Evolutionary conservation across 2,329 filamentous ascomycete genomes (phyloP), one percentile per base, ranked within the genome.

Genomic region (Fusarium penzigii): DNA sequence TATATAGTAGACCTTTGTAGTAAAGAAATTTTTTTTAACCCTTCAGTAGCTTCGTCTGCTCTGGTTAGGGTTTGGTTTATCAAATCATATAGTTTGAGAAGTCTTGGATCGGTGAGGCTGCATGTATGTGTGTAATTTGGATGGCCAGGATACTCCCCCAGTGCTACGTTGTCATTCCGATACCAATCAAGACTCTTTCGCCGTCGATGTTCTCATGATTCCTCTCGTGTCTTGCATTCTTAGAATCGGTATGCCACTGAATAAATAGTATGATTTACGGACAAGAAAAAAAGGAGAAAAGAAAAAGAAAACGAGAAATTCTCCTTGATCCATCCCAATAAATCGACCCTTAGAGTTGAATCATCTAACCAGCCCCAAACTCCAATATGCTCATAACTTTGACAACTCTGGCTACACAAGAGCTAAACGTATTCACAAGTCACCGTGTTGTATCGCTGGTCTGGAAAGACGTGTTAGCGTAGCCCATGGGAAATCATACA

Each of bases 351-450:
- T 29, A 55, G 42, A 51, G 16, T 49, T 39, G 57, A 52, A 52
- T 40, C 50, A 59, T 53, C 42, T 47, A 29, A 40, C 44, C 25
- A 25, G 20, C 41, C 32, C 43, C 12, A 32, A 56, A 56, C 53
- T 54, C 53, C 51, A 47, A 47, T 49, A 17, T 41, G 40, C 47
- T 41, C 29, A 17, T 29, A 41, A 49, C 10, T 14, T 5, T 36
- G 10, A 36, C 13, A 25, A 7, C 20, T 25, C 20, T 25, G 20
- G 32, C 9, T 14, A 36, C 13, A 14, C 9, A 14, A 36, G 13
- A 36, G 10, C 50, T 56, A 76, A 46, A 75, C 73, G 49, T 75
- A 77, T 51, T 77, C 75, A 32, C 72, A 72, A 17, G 68, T 73
- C 25, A 77, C 72, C 1, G 72, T 71, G 45, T 71, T 68, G 54